Base-by-base conservation (phyloP, 2,329 filamentous ascomycete species). In the Xylaria sp. region DNA sequence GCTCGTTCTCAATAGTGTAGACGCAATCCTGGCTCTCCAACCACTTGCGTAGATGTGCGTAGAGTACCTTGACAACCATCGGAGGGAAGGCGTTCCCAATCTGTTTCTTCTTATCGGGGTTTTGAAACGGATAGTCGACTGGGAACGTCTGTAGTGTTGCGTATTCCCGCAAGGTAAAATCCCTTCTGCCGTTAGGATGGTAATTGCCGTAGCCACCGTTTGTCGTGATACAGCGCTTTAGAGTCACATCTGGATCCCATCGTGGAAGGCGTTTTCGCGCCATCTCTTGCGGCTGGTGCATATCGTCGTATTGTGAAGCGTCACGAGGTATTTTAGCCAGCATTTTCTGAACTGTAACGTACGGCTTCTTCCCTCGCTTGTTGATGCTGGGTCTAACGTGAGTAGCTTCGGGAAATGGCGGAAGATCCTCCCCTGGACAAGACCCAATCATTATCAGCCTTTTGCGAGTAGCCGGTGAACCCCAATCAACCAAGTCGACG, bases 11-110 rank as follows among this genome's bases (percentile, higher is more conserved):
- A 0, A 58, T 8, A 28, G 70, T 18, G 39, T 52, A 66, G 20
- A 83, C 74, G 0, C 79, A 76, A 62, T 88, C 86, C 23, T 81
- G 74, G 1, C 76, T 69, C 15, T 86, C 75, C 0, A 89, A 74
- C 79, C 82, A 86, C 8, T 76, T 69, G 20, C 82, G 77, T 9
- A 89, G 72, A 57, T 87, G 84, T n/a, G 76, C 74, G 68, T 85
- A 87, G 0, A 89, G 73, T 0, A 83, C 78, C 30, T 79, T 78
- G 2, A 87, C 87, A 0, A 86, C 84, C 32, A 80, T 80, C 0
- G 92, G 88, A 0, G 93, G 91, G 18, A 95, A 93, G 0, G 92
- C 93, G 74, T 96, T 95, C 0, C 93, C 93, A 70, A 95, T 92
- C 76, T 94, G 91, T 70, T 83, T 85, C 71, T 86, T 86, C 18